Evolutionary conservation across 306 rosid genomes (phyloP).

Genomic region (Malus fusca): DNA sequence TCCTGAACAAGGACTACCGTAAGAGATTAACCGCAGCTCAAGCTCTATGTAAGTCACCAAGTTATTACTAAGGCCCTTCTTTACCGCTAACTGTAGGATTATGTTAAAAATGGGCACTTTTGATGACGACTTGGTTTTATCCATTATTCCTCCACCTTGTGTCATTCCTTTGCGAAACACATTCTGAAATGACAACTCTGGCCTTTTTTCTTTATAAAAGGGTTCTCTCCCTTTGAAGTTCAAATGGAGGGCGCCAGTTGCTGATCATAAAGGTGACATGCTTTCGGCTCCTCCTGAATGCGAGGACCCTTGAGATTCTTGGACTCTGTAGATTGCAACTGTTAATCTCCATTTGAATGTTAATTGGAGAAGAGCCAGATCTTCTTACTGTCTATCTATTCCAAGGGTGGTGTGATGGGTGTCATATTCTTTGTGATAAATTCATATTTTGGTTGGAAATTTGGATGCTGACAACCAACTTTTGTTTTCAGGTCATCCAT

Average conservation of each 20-base stretch:
- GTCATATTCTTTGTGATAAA: neutral
- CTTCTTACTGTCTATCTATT: constrained; percentile 16
- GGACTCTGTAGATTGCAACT: neutral
- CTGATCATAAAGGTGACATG: neutral
- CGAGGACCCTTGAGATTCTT: neutral
- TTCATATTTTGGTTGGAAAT: neutral
- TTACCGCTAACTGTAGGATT: neutral
- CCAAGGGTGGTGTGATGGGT: neutral
- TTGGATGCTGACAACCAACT: constrained; percentile 4
- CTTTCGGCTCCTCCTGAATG: neutral
- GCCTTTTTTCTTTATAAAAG: neutral
- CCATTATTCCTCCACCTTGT: neutral
- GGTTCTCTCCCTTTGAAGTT: neutral
- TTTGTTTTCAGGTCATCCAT: constrained; percentile 62
- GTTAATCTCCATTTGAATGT: neutral
- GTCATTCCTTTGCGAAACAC: neutral
- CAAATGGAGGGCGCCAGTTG: neutral
- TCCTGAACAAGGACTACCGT: constrained; percentile 66
- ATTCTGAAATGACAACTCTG: neutral
- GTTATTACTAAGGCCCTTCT: neutral
- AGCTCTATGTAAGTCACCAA: constrained; percentile 52
- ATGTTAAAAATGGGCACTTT: neutral
- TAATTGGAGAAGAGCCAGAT: neutral
- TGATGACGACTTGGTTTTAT: neutral
- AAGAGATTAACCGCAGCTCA: constrained; percentile 77